A percentile compares a stretch with the other conserved stretches of the same genome.
Evolutionary conservation across 2,329 filamentous ascomycete genomes (phyloP).

Genomic region (Xylaria sp.): DNA sequence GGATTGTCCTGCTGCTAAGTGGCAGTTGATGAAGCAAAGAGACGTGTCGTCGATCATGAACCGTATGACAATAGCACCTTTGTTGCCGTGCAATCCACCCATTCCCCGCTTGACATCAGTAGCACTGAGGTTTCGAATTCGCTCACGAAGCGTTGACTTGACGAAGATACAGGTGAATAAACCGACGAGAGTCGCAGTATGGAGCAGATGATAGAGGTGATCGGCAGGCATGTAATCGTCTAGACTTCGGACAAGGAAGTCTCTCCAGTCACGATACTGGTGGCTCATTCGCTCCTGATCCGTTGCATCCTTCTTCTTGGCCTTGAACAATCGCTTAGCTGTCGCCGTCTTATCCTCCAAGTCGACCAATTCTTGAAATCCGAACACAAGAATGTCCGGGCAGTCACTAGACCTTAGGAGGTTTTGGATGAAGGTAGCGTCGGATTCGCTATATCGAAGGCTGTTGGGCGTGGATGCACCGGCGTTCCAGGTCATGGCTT

Average conservation of each 20-base stretch:
- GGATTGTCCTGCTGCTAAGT: slow-evolving; percentile 88
- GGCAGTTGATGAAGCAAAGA: slow-evolving; percentile 94
- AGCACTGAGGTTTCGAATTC: slow-evolving; percentile 70
- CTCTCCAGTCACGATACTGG: slow-evolving; percentile 93
- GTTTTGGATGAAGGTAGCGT: slow-evolving; percentile 74
- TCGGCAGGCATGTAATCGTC: slow-evolving; percentile 76
- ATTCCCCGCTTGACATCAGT: slow-evolving; percentile 93
- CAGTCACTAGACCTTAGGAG: slow-evolving; percentile 70
- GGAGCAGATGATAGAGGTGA: slow-evolving; percentile 76
- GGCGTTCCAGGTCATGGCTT: slow-evolving; percentile 93
- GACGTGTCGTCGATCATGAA: slow-evolving; percentile 92
- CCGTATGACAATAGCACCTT: slow-evolving; percentile 87
- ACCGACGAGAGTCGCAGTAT: slow-evolving; percentile 85
- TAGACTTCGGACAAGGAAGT: slow-evolving; percentile 75
- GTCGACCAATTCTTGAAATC: slow-evolving; percentile 97
- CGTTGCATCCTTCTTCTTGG: slow-evolving; percentile 69
- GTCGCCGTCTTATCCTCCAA: slow-evolving; percentile 96
- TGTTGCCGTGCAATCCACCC: slow-evolving; percentile 93
- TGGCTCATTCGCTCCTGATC: slow-evolving; percentile 92
- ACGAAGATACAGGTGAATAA: slow-evolving; percentile 96
- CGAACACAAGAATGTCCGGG: slow-evolving; percentile 89
- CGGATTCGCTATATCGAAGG: slow-evolving; percentile 63
- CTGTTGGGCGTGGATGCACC: slow-evolving; percentile 89
- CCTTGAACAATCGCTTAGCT: slow-evolving; percentile 90
- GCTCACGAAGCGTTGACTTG: slow-evolving; percentile 68